A percentile compares a stretch with the other conserved stretches of the same genome.
Conservation (phyloP, 345 rosid species). For the Murraya koenigii region DNA sequence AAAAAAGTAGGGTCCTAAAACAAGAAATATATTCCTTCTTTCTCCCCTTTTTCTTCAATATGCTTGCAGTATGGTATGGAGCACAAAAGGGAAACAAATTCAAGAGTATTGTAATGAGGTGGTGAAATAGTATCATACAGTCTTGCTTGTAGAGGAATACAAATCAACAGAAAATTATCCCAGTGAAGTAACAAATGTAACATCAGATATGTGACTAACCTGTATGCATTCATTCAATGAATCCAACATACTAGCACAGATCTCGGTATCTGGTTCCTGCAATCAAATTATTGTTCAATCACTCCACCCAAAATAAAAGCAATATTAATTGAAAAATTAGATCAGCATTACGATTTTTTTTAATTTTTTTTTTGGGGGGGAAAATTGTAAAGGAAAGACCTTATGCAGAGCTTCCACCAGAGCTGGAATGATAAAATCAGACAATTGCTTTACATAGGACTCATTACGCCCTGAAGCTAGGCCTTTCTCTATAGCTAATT, state of each 20-base stretch:
- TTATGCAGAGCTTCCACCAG: conserved; percentile 94
- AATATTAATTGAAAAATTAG: neutral
- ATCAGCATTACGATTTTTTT: neutral
- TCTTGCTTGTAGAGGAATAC: neutral
- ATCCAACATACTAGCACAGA: conserved; percentile 93
- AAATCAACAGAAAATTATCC: neutral
- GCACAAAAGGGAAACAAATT: neutral
- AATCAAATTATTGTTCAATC: conserved; percentile 20
- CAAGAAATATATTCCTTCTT: neutral
- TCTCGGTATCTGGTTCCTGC: conserved; percentile 99
- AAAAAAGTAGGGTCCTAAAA: neutral
- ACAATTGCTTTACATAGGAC: conserved; percentile 84
- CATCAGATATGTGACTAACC: conserved; percentile 39
- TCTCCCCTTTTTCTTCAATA: neutral
- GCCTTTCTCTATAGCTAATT: conserved; percentile 94
- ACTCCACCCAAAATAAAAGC: conserved; percentile 1
- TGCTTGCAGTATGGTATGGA: neutral
- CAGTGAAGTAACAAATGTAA: neutral
- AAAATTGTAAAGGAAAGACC: conserved; percentile 42
- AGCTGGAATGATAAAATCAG: conserved; percentile 91
- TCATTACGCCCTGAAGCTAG: conserved; percentile 80
- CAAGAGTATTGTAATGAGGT: neutral
- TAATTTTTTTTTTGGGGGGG: neutral
- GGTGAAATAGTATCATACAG: neutral
- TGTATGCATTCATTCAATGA: conserved; percentile 95